A percentile compares a stretch with the other conserved stretches of the same genome.
Evolutionary conservation across 1,284 basidiomycete species (phyloP).

Genomic region (Thelephora terrestris): DNA sequence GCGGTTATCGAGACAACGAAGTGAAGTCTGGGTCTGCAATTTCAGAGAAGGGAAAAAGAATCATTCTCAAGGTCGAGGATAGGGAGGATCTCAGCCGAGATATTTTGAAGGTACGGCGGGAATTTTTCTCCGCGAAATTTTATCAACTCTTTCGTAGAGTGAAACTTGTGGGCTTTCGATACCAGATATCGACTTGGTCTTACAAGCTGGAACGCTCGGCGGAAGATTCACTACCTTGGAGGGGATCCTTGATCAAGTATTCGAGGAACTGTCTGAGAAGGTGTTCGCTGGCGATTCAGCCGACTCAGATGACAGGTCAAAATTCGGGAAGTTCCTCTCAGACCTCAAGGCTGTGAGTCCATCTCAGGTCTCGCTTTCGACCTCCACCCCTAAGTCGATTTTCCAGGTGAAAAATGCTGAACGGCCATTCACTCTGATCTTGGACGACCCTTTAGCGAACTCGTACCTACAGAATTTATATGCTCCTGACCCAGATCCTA

Average conservation of each 20-base stretch:
- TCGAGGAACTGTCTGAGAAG: slow-evolving; percentile 91
- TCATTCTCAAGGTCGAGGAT: slow-evolving; percentile 88
- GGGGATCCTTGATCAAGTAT: slow-evolving; percentile 89
- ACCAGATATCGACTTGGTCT: slow-evolving; percentile 90
- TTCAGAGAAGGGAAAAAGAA: slow-evolving; percentile 75
- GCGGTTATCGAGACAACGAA: slow-evolving; percentile 97
- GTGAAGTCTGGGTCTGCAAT: slow-evolving; percentile 93
- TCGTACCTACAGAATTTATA: slow-evolving; percentile 95
- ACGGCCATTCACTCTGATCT: slow-evolving; percentile 79
- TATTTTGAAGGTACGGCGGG: slow-evolving; percentile 69
- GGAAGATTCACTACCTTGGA: slow-evolving; percentile 98
- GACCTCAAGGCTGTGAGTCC: slow-evolving; percentile 64
- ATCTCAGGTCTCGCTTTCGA: slow-evolving; percentile 1
- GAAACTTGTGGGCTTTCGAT: slow-evolving; percentile 88
- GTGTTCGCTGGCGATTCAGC: slow-evolving; percentile 79
- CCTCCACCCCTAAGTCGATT: not conserved
- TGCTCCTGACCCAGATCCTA: slow-evolving; percentile 86
- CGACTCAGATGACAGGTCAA: slow-evolving; percentile 28
- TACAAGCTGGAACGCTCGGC: slow-evolving; percentile 91
- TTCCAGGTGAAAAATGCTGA: slow-evolving; percentile 66
- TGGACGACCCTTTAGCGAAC: slow-evolving; percentile 94
- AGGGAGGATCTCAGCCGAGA: slow-evolving; percentile 91
- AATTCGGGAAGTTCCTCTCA: slow-evolving; percentile 71
- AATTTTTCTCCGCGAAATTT: not conserved
- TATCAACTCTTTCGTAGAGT: slow-evolving; percentile 40